Percentiles rank a stretch among this genome's conserved stretches.
These are phyloP conservation scores for Ophioceras dolichostomum DNA, from an alignment of 2,329 filamentous ascomycete species.

Conservation along the genomic window DNA sequence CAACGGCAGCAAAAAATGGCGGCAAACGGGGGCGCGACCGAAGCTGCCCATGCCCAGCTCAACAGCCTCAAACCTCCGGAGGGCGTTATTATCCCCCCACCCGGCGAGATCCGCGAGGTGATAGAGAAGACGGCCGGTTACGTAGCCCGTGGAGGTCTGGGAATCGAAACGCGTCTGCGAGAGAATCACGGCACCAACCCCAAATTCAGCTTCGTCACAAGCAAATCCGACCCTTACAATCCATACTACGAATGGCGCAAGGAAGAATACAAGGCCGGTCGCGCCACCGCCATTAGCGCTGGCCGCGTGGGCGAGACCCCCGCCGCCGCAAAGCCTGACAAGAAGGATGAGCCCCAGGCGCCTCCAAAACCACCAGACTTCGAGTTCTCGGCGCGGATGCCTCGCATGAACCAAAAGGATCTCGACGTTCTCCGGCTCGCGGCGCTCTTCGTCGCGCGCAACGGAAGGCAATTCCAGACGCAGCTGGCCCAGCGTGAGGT, in stretches of 20 bases:
- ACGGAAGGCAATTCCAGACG: constrained; percentile 86
- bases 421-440: constrained; percentile 64
- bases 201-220: constrained; percentile 89
- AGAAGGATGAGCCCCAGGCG: constrained; percentile 57
- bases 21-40: constrained; percentile 39
- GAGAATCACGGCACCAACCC: constrained; percentile 73
- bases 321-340: constrained; percentile 32
- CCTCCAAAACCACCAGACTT: constrained; percentile 80
- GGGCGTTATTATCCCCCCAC: constrained; percentile 80
- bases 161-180: constrained; percentile 74
- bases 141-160: constrained; percentile 55
- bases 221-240: constrained; percentile 69
- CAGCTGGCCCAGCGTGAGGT: constrained; percentile 78
- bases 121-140: constrained; percentile 95
- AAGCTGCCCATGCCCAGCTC: constrained; percentile 32
- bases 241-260: constrained; percentile 87
- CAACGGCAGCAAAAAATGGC: too few relatives aligned
- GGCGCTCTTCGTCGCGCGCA: constrained; percentile 84
- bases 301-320: constrained; percentile 56
- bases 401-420: constrained; percentile 92
- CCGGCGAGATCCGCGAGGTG: constrained; percentile 64
- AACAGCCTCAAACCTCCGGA: constrained; percentile 67
- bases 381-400: constrained; percentile 91
- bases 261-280: constrained; percentile 70
- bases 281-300: constrained; percentile 66